phyloP scores from a whole-genome alignment of 768 basidiomycete genomes.

The Strobilomyces dryophilus region DNA sequence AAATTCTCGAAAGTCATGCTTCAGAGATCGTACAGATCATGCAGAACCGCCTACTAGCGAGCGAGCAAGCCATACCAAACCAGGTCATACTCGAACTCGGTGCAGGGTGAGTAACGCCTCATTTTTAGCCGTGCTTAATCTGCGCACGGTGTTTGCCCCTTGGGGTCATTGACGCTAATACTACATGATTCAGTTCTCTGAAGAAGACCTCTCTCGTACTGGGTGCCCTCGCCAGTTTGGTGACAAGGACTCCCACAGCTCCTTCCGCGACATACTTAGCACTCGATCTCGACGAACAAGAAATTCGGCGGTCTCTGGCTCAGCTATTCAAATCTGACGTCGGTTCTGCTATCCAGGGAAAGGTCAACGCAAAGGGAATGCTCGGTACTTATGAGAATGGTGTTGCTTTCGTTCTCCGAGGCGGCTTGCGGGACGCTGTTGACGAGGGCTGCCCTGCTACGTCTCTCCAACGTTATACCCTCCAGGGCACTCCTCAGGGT shows the following conservation, averaged over 20 bases:
- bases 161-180: slow-evolving; percentile 7
- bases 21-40: slow-evolving; percentile 72
- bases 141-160: background rate
- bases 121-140: background rate
- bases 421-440: slow-evolving; percentile 16
- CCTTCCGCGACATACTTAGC: slow-evolving; percentile 81
- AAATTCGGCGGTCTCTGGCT: slow-evolving; percentile 75
- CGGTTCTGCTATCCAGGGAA: slow-evolving; percentile 59
- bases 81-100: slow-evolving; percentile 86
- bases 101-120: slow-evolving; percentile 64
- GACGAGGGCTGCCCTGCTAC: slow-evolving; percentile 4
- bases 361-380: slow-evolving; percentile 77
- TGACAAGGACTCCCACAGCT: slow-evolving; percentile 31
- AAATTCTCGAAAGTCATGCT: slow-evolving; percentile 69
- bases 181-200: slow-evolving; percentile 53
- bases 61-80: slow-evolving; percentile 31
- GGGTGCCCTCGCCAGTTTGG: slow-evolving; percentile 57
- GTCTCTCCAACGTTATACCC: slow-evolving; percentile 5
- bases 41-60: slow-evolving; percentile 38
- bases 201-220: slow-evolving; percentile 88
- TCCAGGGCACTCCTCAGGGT: slow-evolving; percentile 22
- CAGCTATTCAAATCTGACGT: slow-evolving; percentile 61
- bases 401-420: slow-evolving; percentile 66
- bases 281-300: slow-evolving; percentile 86
- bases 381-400: slow-evolving; percentile 93